These are phyloP conservation scores for Eryngium alpinum DNA, from an alignment of 140 eudicot genomes.

Conservation along the genomic window DNA sequence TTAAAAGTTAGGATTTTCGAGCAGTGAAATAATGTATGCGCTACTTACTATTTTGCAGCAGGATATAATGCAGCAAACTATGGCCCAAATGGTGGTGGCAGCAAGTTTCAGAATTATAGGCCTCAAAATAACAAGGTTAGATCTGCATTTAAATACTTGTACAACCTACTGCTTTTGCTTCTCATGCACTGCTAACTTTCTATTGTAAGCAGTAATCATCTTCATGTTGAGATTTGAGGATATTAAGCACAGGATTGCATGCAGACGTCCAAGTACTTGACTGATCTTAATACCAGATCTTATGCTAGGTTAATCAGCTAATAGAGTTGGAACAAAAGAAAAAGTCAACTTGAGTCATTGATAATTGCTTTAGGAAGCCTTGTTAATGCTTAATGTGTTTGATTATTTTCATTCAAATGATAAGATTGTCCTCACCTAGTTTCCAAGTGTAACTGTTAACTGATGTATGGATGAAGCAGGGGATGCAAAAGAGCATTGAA, in stretches of 20 bases:
- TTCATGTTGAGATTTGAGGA: neutral
- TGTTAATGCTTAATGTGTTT: neutral
- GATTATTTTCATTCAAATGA: neutral
- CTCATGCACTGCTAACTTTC: constrained; percentile 2
- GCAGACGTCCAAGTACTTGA: neutral
- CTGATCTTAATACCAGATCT: neutral
- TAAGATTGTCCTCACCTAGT: neutral
- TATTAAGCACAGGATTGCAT: neutral
- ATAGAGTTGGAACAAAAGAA: neutral
- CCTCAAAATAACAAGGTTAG: constrained; percentile 47
- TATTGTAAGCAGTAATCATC: neutral
- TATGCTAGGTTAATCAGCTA: neutral
- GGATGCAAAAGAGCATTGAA: neutral
- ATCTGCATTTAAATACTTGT: constrained; percentile 1
- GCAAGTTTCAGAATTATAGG: constrained; percentile 54
- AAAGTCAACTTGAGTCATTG: neutral
- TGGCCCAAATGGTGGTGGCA: constrained; percentile 58
- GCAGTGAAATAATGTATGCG: neutral
- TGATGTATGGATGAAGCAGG: neutral
- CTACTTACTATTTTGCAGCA: constrained; percentile 30
- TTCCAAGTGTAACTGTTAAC: neutral
- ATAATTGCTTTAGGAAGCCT: neutral
- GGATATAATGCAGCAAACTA: constrained; percentile 51
- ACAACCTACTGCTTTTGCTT: neutral
- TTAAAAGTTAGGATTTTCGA: neutral